These are phyloP conservation scores for Arabidopsis suecica DNA, from an alignment of 345 rosid genomes.

Conservation along the genomic window DNA sequence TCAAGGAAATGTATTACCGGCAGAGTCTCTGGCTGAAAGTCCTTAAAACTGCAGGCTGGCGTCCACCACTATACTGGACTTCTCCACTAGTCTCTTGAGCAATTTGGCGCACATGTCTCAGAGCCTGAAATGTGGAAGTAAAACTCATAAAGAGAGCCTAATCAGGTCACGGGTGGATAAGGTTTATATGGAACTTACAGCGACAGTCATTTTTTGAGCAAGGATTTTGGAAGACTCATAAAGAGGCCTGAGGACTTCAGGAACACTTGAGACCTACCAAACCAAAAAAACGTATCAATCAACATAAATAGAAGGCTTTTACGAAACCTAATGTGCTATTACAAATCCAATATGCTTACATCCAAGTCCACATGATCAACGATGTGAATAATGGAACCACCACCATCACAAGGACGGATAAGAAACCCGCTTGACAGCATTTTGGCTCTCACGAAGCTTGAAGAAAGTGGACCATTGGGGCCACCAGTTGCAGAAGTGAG, in stretches of 20 bases:
- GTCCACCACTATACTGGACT: conserved; percentile 88
- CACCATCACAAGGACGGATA: conserved; percentile 95
- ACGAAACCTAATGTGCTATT: not conserved
- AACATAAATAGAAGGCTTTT: not conserved
- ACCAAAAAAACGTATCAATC: conserved; percentile 1
- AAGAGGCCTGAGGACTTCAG: conserved; percentile 94
- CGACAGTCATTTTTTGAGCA: conserved; percentile 93
- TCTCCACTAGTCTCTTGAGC: conserved; percentile 96
- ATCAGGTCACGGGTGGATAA: not conserved
- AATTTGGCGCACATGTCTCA: conserved; percentile 82
- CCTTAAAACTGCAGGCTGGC: conserved; percentile 95
- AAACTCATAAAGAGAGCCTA: conserved; percentile 9
- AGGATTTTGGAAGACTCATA: conserved; percentile 93
- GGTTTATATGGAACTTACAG: conserved; percentile 54
- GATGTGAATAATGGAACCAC: conserved; percentile 91
- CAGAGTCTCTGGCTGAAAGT: conserved; percentile 92
- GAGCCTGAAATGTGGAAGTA: conserved; percentile 58
- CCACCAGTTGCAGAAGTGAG: conserved; percentile 79
- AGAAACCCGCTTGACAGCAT: conserved; percentile 93
- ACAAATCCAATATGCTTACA: conserved; percentile 54
- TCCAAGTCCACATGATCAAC: conserved; percentile 96
- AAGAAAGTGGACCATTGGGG: conserved; percentile 72
- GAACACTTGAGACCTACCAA: conserved; percentile 87
- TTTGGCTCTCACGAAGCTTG: conserved; percentile 85
- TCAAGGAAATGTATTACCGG: conserved; percentile 51